Percentiles rank a stretch among this genome's conserved stretches.
Evolutionary conservation across 2,329 filamentous ascomycete genomes (phyloP).

Genomic region (Penicillium sp.): DNA sequence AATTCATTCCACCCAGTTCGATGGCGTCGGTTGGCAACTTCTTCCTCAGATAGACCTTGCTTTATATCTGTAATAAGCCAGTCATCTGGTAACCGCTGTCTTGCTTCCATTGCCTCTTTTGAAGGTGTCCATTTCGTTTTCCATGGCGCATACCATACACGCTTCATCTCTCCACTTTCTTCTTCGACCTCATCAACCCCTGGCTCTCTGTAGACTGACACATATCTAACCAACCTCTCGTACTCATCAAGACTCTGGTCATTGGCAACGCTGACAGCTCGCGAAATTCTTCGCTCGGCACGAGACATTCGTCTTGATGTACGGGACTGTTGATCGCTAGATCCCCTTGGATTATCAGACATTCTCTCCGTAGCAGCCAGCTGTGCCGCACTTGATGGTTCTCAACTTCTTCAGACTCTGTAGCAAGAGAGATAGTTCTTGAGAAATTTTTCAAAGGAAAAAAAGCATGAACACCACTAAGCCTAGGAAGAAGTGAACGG

Average conservation of each 20-base stretch:
- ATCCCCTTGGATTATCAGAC: constrained; percentile 5
- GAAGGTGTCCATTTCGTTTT: constrained; percentile 33
- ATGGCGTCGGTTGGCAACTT: constrained; percentile 61
- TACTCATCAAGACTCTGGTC: constrained; percentile 54
- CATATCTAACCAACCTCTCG: constrained; percentile 63
- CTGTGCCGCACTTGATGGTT: neutral
- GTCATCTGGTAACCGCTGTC: constrained; percentile 54
- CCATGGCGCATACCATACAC: constrained; percentile 60
- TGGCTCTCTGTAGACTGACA: constrained; percentile 61
- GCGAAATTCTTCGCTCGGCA: constrained; percentile 21
- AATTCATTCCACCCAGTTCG: constrained; percentile 69
- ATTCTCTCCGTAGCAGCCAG: neutral
- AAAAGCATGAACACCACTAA: neutral
- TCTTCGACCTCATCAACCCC: constrained; percentile 39
- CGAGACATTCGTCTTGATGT: constrained; percentile 30
- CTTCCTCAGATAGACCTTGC: constrained; percentile 55
- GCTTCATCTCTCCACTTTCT: constrained; percentile 45
- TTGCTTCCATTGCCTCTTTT: constrained; percentile 21
- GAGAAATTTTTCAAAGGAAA: neutral
- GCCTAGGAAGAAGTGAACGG: neutral
- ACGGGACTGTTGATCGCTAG: constrained; percentile 11
- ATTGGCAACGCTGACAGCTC: constrained; percentile 27
- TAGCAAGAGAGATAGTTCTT: neutral
- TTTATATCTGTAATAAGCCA: constrained; percentile 68
- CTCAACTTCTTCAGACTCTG: neutral